A percentile compares a stretch with the other conserved stretches of the same genome.
These are phyloP conservation scores for Myochromella boudieri DNA, from an alignment of 768 basidiomycete species.

Conservation along the genomic window DNA sequence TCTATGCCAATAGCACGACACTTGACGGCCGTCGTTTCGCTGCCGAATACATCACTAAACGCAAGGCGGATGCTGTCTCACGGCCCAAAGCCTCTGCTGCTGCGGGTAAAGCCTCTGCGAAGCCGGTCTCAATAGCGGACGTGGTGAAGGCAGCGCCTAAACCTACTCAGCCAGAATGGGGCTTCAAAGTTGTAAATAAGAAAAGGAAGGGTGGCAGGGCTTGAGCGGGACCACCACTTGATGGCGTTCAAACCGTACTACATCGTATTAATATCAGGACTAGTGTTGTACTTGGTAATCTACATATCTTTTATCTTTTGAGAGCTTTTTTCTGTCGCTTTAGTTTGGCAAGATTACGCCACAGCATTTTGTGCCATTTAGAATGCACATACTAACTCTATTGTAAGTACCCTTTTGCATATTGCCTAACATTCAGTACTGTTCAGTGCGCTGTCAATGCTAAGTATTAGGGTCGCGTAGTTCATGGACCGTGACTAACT, in stretches of 20 bases:
- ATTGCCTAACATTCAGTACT: too few species aligned
- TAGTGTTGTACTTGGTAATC: constrained; percentile 12
- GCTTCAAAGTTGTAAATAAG: constrained; percentile 93
- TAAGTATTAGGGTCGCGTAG: too few species aligned
- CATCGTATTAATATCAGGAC: constrained; percentile 13
- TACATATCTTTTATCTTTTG: too few species aligned
- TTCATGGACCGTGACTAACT: too few species aligned
- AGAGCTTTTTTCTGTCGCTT: too few species aligned
- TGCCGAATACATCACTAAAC: constrained; percentile 82
- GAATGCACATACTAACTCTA: too few species aligned
- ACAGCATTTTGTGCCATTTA: too few species aligned
- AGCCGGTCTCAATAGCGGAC: constrained; percentile 76
- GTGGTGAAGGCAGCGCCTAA: constrained; percentile 91
- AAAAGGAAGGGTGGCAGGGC: constrained; percentile 82
- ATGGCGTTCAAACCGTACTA: constrained; percentile 4
- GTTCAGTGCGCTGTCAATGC: too few species aligned
- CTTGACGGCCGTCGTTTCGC: constrained; percentile 96
- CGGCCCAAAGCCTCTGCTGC: constrained; percentile 43
- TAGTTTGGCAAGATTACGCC: too few species aligned
- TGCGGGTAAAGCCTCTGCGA: constrained; percentile 38
- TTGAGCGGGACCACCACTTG: constrained; percentile 26
- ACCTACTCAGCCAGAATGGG: constrained; percentile 74
- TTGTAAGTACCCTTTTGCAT: too few species aligned
- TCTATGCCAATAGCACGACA: constrained; percentile 93
- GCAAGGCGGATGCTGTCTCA: constrained; percentile 76